Evolutionary conservation across 2,329 filamentous ascomycete genomes (phyloP).

Genomic region (Nannizzia gypsea): DNA sequence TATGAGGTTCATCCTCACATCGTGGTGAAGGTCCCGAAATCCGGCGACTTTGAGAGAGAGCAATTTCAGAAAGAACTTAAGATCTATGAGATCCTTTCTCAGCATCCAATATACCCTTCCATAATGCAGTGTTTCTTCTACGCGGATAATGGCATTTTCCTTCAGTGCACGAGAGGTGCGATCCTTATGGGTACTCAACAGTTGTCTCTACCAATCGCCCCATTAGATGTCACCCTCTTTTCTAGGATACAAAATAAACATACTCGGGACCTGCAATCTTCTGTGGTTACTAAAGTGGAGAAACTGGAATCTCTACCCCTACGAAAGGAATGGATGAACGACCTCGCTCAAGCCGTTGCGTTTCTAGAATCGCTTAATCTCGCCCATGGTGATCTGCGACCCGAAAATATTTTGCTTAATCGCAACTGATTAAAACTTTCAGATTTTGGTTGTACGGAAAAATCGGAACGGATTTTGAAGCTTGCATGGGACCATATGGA

Average conservation of each 20-base stretch:
- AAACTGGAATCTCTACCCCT: constrained; percentile 20
- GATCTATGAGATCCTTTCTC: constrained; percentile 18
- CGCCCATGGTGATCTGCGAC: constrained; percentile 23
- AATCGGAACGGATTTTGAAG: constrained; percentile 19
- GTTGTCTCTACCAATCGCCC: too few species aligned
- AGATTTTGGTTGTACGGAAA: constrained; percentile 22
- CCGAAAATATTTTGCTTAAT: constrained; percentile 24
- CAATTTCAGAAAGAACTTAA: constrained; percentile 19
- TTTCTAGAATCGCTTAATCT: constrained; percentile 25
- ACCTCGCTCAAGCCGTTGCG: constrained; percentile 23
- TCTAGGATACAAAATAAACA: not conserved
- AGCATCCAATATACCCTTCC: constrained; percentile 16
- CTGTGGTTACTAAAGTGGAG: constrained; percentile 12
- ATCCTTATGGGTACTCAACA: too few species aligned
- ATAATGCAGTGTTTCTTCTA: constrained; percentile 19
- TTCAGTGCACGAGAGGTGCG: constrained; percentile 21
- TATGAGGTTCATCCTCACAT: constrained; percentile 20
- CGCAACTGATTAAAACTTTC: constrained; percentile 20
- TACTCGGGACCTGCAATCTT: not conserved
- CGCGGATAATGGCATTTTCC: constrained; percentile 19
- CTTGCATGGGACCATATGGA: constrained; percentile 19
- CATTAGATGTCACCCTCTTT: constrained; percentile 9
- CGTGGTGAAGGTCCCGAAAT: constrained; percentile 21
- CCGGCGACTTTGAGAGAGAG: constrained; percentile 18
- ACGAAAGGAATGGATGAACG: constrained; percentile 24